phyloP scores from a whole-genome alignment of 2,329 filamentous ascomycete species.

The Aspergillus sp. region DNA sequence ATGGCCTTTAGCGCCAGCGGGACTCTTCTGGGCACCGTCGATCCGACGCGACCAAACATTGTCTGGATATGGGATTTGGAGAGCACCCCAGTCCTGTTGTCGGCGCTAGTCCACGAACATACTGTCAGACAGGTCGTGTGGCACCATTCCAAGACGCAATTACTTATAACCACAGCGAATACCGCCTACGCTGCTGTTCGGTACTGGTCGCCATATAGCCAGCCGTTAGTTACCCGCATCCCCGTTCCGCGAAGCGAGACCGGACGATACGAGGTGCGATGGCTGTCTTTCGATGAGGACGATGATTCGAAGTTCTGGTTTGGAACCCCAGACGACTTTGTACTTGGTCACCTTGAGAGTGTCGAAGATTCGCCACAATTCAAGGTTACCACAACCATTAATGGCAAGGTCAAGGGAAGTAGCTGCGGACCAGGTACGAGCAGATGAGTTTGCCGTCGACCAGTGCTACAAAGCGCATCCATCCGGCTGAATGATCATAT shows the following conservation, averaged over 20 bases:
- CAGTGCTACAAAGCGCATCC: not conserved
- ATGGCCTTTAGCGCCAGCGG: slow-evolving; percentile 45
- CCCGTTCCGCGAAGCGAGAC: slow-evolving; percentile 36
- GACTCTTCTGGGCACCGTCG: slow-evolving; percentile 40
- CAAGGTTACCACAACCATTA: slow-evolving; percentile 32
- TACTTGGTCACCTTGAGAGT: slow-evolving; percentile 35
- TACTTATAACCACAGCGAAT: slow-evolving; percentile 44
- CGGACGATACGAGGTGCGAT: slow-evolving; percentile 39
- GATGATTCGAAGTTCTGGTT: slow-evolving; percentile 38
- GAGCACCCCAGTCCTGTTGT: slow-evolving; percentile 29
- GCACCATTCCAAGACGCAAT: slow-evolving; percentile 39
- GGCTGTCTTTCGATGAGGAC: slow-evolving; percentile 28
- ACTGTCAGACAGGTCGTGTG: slow-evolving; percentile 44
- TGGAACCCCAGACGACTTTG: slow-evolving; percentile 37
- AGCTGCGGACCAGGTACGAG: slow-evolving; percentile 22
- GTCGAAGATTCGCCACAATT: slow-evolving; percentile 28
- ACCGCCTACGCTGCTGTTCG: slow-evolving; percentile 35
- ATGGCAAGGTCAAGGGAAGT: slow-evolving; percentile 21
- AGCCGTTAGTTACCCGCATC: slow-evolving; percentile 34
- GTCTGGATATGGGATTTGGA: slow-evolving; percentile 49
- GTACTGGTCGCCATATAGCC: slow-evolving; percentile 34
- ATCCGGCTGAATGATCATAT: too few relatives aligned
- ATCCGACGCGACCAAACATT: slow-evolving; percentile 45
- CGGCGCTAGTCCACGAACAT: slow-evolving; percentile 47
- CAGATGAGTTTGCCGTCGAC: slow-evolving; percentile 10